A percentile compares a stretch with the other conserved stretches of the same genome.
phyloP scores from a whole-genome alignment of 257 asterid genomes.

The Galeopsis tetrahit region DNA sequence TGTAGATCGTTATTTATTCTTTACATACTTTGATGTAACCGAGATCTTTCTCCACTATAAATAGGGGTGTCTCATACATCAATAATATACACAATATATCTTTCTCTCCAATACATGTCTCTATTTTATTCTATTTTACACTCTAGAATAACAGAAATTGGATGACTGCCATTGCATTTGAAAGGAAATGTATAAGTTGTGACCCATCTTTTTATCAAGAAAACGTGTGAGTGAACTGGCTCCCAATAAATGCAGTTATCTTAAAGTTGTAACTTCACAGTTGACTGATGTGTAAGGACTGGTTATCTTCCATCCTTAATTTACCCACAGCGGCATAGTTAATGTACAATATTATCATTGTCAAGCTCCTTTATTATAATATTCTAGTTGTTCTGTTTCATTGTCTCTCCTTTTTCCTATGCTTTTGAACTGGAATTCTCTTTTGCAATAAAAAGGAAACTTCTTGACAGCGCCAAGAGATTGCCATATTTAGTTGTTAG shows the following conservation, averaged over 20 bases:
- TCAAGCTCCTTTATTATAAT: not conserved
- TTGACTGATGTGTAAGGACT: constrained; percentile 10
- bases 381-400: constrained; percentile 12
- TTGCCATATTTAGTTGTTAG: not conserved
- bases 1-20: too few relatives aligned
- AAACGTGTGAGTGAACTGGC: constrained; percentile 5
- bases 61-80: too few relatives aligned
- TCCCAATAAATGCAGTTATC: not conserved
- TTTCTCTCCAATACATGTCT: too few relatives aligned
- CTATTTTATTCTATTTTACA: too few relatives aligned
- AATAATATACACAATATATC: too few relatives aligned
- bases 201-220: constrained; percentile 13
- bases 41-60: too few relatives aligned
- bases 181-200: constrained; percentile 3
- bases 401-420: not conserved
- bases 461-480: constrained; percentile 24
- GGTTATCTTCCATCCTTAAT: constrained; percentile 3
- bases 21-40: too few relatives aligned
- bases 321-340: constrained; percentile 11
- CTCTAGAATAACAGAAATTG: constrained; percentile 11
- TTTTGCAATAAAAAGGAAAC: constrained; percentile 23
- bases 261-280: constrained; percentile 25
- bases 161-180: not conserved
- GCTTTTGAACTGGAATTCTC: not conserved
- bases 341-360: constrained; percentile 2